Evolutionary conservation across 805 yeast species (phyloP).

Genomic region (Saccharomycopsis javanensis): DNA sequence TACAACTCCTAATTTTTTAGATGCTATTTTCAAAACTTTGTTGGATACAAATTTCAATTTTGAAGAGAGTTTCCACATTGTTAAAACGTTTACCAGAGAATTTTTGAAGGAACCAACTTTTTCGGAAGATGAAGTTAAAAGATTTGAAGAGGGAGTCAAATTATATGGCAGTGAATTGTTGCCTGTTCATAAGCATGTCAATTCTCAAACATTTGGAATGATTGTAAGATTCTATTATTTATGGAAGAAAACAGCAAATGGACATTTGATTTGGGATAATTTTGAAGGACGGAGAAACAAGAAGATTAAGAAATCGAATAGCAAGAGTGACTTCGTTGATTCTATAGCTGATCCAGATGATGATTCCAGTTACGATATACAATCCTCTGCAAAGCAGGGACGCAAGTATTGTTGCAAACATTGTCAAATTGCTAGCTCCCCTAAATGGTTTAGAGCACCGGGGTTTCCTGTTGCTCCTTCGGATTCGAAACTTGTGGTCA

Average conservation of each 20-base stretch:
- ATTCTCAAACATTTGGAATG: conserved; percentile 63
- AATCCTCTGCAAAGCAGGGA: conserved; percentile 33
- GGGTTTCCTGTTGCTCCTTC: conserved; percentile 40
- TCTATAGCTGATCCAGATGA: conserved; percentile 45
- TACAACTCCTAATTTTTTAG: conserved; percentile 74
- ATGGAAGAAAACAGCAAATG: conserved; percentile 82
- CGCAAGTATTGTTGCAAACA: conserved; percentile 55
- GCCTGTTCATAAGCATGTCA: conserved; percentile 63
- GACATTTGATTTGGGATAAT: conserved; percentile 74
- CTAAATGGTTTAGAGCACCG: conserved; percentile 63
- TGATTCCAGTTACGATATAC: conserved; percentile 59
- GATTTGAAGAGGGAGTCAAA: conserved; percentile 68
- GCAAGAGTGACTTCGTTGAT: conserved; percentile 19
- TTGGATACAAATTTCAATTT: conserved; percentile 43
- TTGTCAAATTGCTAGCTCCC: conserved; percentile 49
- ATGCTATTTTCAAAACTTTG: conserved; percentile 51
- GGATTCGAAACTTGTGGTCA: conserved; percentile 27
- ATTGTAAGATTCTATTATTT: conserved; percentile 79
- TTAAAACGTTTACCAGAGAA: conserved; percentile 42
- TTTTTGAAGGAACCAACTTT: conserved; percentile 72
- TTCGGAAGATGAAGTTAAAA: conserved; percentile 45
- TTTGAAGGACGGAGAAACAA: conserved; percentile 62
- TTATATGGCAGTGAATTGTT: conserved; percentile 70
- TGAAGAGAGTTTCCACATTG: conserved; percentile 38
- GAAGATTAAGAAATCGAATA: conserved; percentile 27